phyloP scores from a whole-genome alignment of 2,329 filamentous ascomycete genomes.

The Ascocoryne sarcoides region DNA sequence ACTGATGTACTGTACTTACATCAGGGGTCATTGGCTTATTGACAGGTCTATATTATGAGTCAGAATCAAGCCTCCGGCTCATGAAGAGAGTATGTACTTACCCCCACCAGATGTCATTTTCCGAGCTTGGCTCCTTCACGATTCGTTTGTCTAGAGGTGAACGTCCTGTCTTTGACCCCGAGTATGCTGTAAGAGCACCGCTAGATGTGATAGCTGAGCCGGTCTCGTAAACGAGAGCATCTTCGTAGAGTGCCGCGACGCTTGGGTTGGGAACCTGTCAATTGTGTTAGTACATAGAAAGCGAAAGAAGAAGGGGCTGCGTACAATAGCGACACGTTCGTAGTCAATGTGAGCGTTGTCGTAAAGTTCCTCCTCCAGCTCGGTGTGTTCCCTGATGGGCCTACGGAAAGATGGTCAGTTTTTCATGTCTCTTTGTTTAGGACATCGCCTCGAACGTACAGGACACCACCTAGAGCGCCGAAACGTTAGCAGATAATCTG shows the following conservation, averaged over 20 bases:
- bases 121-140: conserved; percentile 81
- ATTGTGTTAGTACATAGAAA: conserved; percentile 1
- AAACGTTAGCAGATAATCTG: conserved; percentile 8
- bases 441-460: neutral
- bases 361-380: conserved; percentile 95
- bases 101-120: conserved; percentile 96
- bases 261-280: conserved; percentile 67
- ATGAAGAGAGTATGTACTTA: conserved; percentile 8
- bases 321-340: conserved; percentile 92
- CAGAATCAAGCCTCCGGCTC: conserved; percentile 4
- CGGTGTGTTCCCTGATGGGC: conserved; percentile 81
- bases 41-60: conserved; percentile 49
- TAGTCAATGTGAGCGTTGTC: conserved; percentile 99
- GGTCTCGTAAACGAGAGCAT: conserved; percentile 96
- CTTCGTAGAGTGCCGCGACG: conserved; percentile 93
- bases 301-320: conserved; percentile 28
- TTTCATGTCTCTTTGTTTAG: neutral
- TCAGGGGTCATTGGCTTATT: conserved; percentile 98
- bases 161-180: conserved; percentile 93
- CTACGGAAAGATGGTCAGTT: conserved; percentile 35
- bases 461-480: conserved; percentile 1
- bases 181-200: conserved; percentile 94
- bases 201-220: conserved; percentile 95
- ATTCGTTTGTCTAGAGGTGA: conserved; percentile 97
- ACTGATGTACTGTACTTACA: conserved; percentile 50